A percentile compares a stretch with the other conserved stretches of the same genome.
Evolutionary conservation across 148 eudicot species (phyloP).

Genomic region (Spergularia bocconei): DNA sequence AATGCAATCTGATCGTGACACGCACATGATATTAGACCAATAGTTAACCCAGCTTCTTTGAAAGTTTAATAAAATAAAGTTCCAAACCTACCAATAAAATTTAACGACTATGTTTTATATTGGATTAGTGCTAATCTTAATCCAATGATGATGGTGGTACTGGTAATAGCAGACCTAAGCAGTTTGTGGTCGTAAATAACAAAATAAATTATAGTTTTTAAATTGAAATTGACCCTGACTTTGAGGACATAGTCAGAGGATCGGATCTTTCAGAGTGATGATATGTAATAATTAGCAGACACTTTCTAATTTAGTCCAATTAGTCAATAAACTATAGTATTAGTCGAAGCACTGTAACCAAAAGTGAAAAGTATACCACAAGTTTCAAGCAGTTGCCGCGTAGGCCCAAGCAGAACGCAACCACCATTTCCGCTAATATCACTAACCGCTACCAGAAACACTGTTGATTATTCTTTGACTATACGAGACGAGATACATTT

Average conservation of each 20-base stretch:
- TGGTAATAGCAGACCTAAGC: background rate
- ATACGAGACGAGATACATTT: too few relatives aligned
- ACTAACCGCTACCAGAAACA: too few relatives aligned
- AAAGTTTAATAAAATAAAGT: background rate
- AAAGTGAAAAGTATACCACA: too few relatives aligned
- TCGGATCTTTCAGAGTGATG: slow-evolving; percentile 17
- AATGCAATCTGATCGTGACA: background rate
- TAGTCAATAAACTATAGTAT: background rate
- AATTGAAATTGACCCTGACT: slow-evolving; percentile 29
- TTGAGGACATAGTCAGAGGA: slow-evolving; percentile 19
- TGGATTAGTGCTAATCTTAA: background rate
- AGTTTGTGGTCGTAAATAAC: slow-evolving; percentile 18
- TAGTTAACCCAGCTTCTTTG: background rate
- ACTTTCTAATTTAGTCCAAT: slow-evolving; percentile 7
- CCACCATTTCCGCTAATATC: too few relatives aligned
- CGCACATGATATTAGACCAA: background rate
- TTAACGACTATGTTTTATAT: too few relatives aligned
- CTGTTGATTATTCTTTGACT: too few relatives aligned
- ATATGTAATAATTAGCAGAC: slow-evolving; percentile 16
- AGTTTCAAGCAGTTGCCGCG: background rate
- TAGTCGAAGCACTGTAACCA: background rate
- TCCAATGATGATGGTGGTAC: background rate
- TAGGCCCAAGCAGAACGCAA: background rate
- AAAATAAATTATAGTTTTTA: slow-evolving; percentile 6
- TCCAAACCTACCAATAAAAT: too few relatives aligned